Evolutionary conservation across 192 early-diverging fungal species (phyloP), one percentile per base, ranked within the genome.

Genomic region (Chytriomyces confervae): DNA sequence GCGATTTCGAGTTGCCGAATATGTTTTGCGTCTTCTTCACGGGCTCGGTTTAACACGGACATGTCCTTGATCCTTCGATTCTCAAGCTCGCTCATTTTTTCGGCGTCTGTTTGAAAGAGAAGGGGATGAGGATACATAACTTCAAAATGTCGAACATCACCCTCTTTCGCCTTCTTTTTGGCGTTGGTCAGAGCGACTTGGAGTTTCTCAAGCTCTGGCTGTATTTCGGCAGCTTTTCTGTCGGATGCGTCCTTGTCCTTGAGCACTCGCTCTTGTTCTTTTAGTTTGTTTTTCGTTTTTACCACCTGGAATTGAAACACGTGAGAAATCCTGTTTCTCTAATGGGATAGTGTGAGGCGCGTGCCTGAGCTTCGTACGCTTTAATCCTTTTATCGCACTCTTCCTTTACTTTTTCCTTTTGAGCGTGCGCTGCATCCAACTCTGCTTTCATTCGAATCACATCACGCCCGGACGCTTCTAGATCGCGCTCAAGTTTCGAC

Each of bases 101-200:
- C 87, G 13, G 78, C 29, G 23, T 88, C 86, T 87, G 20, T 70
- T 11, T 61, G 11, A 77, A 27, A 13, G 8, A 45, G 77, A 45
- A 36, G 27, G 24, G 18, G 69, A 68, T 23, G n/a, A 23, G 62
- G 6, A 23, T 13, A 11, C 9, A 46, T 68, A 46, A 16, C 16
- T 36, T 36, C 36, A 57, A 57, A 20, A 57, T 20, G 29, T 27
- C n/a, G 24, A 60, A 6, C 44, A 9, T 10, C 47, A 87, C 79
- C 86, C 10, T 88, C 87, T 75, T 86, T 88, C 7, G 81, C 51
- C 60, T 85, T 86, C 76, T 84, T 88, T 66, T 85, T 88, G 43
- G 77, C 68, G 23, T 50, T 62, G 63, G 62, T 50, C 2, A 81
- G 27, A 18, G 74, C 65, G 1, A 2, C 51, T 11, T 76, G 60